Evolutionary conservation across 352 stramenopile species (phyloP), one percentile per base, ranked within the genome.

Genomic region (Phytophthora pluvialis): DNA sequence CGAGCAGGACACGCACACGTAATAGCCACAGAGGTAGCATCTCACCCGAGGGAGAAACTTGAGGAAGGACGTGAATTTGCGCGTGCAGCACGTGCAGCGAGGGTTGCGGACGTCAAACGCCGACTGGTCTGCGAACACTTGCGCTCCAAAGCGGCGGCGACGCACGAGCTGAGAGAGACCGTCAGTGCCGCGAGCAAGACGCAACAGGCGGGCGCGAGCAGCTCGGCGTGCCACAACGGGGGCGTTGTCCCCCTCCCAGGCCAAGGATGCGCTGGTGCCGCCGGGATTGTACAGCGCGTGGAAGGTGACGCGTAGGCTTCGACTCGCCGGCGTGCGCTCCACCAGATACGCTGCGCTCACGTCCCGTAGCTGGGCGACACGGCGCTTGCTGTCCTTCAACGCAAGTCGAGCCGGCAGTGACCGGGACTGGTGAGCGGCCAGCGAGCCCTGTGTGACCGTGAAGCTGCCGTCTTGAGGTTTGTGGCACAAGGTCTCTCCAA

Each of bases 311-410:
- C 66, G 70, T 9, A 86, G 62, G 0, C 43, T 29, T 13, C 65
- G 63, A 18, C n/a, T 76, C 1, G 56, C 58, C 8, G 69, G 39
- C 21, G 63, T 18, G 6, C 45, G 47, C 45, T 86, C 69, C 10
- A 82, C 70, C 21, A 68, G 32, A 53, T 78, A 78, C 0, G 59
- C 63, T 3, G 70, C 53, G 3, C 60, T 75, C 18, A 86, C 40
- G 16, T 64, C 64, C 0, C 48, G 66, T 6, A 86, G 49, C 44
- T 86, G 74, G 7, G 75, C 70, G 3, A 86, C 77, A 13, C 72
- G 74, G 11, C 48, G 48, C 1, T 39, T 38, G 9, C 8, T 57
- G 5, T 63, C 49, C 1, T 65, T 60, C 0, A 71, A 15, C 3
- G 64, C 69, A 0, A 49, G 40, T 40, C 64, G 43, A 10, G 64